Base-by-base conservation (phyloP, 1,284 basidiomycete species). In the Flammula alnicola region DNA sequence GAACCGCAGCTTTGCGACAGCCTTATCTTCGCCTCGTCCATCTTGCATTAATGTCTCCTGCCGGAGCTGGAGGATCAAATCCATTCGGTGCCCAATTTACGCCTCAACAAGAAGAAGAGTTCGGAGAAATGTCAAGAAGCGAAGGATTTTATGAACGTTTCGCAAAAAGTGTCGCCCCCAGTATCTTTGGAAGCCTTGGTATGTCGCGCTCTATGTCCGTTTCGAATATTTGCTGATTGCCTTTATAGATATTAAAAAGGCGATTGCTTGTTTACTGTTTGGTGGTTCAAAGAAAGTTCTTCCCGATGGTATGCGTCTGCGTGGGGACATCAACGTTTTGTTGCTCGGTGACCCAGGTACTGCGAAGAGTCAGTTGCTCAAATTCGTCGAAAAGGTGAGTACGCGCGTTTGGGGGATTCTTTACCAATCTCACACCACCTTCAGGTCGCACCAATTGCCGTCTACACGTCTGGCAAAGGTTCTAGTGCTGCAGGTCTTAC, bases 251-350 rank as follows among this genome's bases (percentile, higher is more conserved):
- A 99, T 99, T 65, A 99, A 99, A 72, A 99, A 98, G 63, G 91
- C 97, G 1, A 93, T 99, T 39, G 86, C 93, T 0, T 98, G 95
- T 69, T 76, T 99, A 10, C 76, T 99, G 7, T 95, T 99, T 63
- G 97, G 97, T 20, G 97, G 97, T 10, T 96, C 94, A n/a, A 98
- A 96, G 73, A 99, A 99, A 73, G 81, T 98, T 39, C 74, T 99
- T 9, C 97, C 97, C 0, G 97, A 99, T 67, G 95, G 97, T 10
- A 97, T 98, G 94, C 82, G 97, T 26, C 73, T 99, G 38, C 81
- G 97, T 68, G 97, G 97, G 8, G 97, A 99, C 66, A 99, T 99
- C 70, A 99, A 99, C 65, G 96, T 99, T 5, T 76, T 99, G 11
- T 72, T 99, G 37, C 81, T 99, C 33, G 96, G 96, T 72, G 96